Percentiles rank a stretch among this genome's conserved stretches.
phyloP scores from a whole-genome alignment of 169 alveolate species.

The Babesia ovata region DNA sequence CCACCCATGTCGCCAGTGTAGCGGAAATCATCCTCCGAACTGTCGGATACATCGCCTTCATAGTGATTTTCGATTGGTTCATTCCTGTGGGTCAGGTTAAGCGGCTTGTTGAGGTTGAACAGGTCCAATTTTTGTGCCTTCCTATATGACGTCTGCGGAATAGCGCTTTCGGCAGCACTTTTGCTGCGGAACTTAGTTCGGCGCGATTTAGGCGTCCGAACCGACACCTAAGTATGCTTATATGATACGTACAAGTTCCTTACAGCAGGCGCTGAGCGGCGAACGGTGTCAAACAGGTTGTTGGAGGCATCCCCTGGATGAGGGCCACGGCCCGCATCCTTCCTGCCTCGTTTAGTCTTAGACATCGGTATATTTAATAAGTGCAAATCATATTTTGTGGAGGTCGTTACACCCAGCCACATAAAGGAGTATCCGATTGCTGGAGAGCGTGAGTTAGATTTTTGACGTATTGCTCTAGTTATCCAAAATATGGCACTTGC shows the following conservation, averaged over 20 bases:
- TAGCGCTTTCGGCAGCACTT: conserved; percentile 17
- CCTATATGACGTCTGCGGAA: conserved; percentile 22
- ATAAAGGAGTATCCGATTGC: background rate
- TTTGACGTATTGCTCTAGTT: background rate
- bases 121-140: conserved; percentile 47
- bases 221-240: background rate
- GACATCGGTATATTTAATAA: background rate
- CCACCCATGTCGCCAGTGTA: conserved; percentile 39
- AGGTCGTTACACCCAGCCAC: background rate
- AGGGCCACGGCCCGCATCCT: background rate
- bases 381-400: background rate
- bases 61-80: conserved; percentile 63
- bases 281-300: conserved; percentile 28
- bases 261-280: conserved; percentile 13
- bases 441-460: background rate
- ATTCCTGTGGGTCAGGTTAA: conserved; percentile 51
- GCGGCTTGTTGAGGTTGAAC: conserved; percentile 51
- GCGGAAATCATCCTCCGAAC: conserved; percentile 59
- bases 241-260: background rate
- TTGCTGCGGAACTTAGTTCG: conserved; percentile 39
- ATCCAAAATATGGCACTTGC: no score
- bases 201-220: background rate
- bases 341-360: background rate
- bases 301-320: background rate
- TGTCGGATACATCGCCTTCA: conserved; percentile 44